Base-by-base conservation (phyloP, 1,284 basidiomycete species). In the Leccinum subrobustum region DNA sequence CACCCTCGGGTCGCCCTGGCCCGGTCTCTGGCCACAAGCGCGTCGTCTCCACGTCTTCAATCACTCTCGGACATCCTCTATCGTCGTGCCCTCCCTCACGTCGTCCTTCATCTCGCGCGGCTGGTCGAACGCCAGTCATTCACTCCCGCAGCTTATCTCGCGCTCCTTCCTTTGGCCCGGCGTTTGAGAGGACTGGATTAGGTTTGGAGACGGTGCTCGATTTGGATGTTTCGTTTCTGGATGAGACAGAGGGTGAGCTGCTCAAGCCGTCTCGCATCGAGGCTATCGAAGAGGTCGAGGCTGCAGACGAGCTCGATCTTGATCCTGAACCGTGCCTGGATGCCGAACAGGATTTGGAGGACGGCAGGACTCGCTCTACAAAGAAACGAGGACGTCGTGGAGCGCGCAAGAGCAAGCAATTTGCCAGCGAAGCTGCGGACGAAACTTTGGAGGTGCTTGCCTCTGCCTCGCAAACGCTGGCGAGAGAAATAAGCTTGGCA, bases 381-480 rank as follows among this genome's bases (percentile, higher is more conserved):
- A 84, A 83, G 70, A 92, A 87, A 73, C 83, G 89, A 27, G 83
- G 92, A 60, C 93, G 91, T 75, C 84, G 92, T 52, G 92, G 92
- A 42, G 85, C 88, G 8, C 81, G 92, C 62, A 91, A 88, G 75
- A 66, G 64, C 83, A 89, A 78, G 81, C 83, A 70, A 20, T 37
- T 53, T 18, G 8, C 37, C 27, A 59, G 33, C 8, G 72, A 52
- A 23, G 60, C 11, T 6, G 65, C 79, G 59, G 85, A 87, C 60
- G 79, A 80, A 56, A 86, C 83, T 3, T 77, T 92, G 63, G 81
- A 83, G 11, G 88, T 87, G 7, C 83, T 95, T 35, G 93, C 92
- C 3, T 81, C 81, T 54, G 93, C 90, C 1, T 92, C 89, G 4
- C 92, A 96, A 72, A 82, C 85, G 7, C 82, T 96, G 31, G 94